phyloP scores from a whole-genome alignment of 2,329 filamentous ascomycete species.

The Purpureocillium takamizusanense region DNA sequence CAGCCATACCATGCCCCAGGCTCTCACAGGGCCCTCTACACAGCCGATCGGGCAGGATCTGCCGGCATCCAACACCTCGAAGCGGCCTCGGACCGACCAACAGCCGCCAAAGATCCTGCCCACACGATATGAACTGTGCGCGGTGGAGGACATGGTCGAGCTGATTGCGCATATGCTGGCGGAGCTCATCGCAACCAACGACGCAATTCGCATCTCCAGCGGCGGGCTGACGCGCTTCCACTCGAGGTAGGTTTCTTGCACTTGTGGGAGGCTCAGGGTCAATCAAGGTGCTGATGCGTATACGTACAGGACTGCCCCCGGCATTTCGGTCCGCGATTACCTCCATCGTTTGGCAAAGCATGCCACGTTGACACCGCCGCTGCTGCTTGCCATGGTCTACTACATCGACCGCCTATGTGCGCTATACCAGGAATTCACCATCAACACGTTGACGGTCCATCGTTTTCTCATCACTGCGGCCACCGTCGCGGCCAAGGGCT shows the following conservation, averaged over 20 bases:
- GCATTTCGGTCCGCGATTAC: constrained; percentile 91
- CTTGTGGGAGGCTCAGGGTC: background rate
- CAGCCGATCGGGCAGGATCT: constrained; percentile 1
- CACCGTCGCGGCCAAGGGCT: constrained; percentile 89
- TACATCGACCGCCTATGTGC: constrained; percentile 94
- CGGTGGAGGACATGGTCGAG: constrained; percentile 77
- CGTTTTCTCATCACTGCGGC: constrained; percentile 94
- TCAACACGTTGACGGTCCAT: constrained; percentile 92
- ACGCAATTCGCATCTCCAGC: constrained; percentile 65
- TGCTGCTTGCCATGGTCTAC: constrained; percentile 97
- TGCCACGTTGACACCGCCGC: constrained; percentile 83
- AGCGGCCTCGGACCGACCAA: constrained; percentile 43
- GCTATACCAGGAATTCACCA: constrained; percentile 88
- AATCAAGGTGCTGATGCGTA: background rate
- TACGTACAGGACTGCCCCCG: constrained; percentile 56
- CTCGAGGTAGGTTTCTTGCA: constrained; percentile 54
- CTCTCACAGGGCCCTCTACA: constrained; percentile 1
- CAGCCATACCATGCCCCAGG: background rate
- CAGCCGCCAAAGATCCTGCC: constrained; percentile 54
- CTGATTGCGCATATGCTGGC: constrained; percentile 92
- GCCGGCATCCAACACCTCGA: constrained; percentile 29
- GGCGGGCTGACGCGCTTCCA: constrained; percentile 90
- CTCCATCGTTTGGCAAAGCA: constrained; percentile 87
- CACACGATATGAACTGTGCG: constrained; percentile 68
- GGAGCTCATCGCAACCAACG: constrained; percentile 89